Percentiles rank a stretch among this genome's conserved stretches.
phyloP scores from a whole-genome alignment of 2,329 filamentous ascomycete species.

The Sarocladium strictum region DNA sequence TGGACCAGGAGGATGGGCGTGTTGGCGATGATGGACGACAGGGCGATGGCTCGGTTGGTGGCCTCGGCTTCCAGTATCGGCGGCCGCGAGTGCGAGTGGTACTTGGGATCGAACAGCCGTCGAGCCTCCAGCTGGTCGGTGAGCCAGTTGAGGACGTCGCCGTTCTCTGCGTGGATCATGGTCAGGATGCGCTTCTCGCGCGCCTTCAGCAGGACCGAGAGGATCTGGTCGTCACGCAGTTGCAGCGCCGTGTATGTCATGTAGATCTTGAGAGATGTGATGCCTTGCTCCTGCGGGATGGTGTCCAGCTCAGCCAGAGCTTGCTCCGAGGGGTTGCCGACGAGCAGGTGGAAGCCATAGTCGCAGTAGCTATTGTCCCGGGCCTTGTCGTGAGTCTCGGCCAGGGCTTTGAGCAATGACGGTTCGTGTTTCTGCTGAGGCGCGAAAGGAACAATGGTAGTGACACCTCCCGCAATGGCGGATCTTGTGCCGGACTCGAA shows the following conservation, averaged over 20 bases:
- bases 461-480: conserved; percentile 53
- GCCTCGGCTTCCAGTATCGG: conserved; percentile 45
- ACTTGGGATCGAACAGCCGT: conserved; percentile 41
- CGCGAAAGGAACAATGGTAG: conserved; percentile 53
- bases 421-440: conserved; percentile 41
- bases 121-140: conserved; percentile 44
- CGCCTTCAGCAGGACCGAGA: conserved; percentile 40
- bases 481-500: conserved; percentile 41
- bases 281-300: conserved; percentile 28
- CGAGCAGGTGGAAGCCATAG: conserved; percentile 49
- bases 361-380: conserved; percentile 44
- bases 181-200: conserved; percentile 46
- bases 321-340: conserved; percentile 35
- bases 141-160: conserved; percentile 47
- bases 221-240: conserved; percentile 41
- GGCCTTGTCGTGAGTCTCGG: conserved; percentile 40
- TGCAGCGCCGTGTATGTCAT: conserved; percentile 47
- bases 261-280: conserved; percentile 45
- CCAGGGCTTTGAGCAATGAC: conserved; percentile 38
- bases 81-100: conserved; percentile 43
- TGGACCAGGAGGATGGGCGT: conserved; percentile 49
- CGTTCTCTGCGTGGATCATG: conserved; percentile 51
- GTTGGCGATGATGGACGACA: conserved; percentile 39
- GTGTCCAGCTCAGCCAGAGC: conserved; percentile 35
- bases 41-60: conserved; percentile 44